These are phyloP conservation scores for Coniochaeta prunicola DNA, from an alignment of 2,329 filamentous ascomycete species.

Conservation along the genomic window DNA sequence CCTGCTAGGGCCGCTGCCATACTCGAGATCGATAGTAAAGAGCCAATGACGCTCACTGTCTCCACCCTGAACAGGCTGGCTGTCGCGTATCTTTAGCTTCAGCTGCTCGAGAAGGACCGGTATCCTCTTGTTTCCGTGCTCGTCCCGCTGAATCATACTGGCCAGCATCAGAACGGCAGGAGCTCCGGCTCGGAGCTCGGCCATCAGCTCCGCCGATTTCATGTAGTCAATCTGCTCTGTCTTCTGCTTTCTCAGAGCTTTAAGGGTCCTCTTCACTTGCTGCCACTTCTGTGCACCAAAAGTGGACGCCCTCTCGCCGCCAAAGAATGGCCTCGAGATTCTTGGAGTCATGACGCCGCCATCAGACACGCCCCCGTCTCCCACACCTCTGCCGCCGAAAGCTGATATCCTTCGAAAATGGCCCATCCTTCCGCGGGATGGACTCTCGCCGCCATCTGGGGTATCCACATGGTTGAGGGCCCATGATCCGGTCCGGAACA, in stretches of 20 bases:
- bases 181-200: slow-evolving; percentile 84
- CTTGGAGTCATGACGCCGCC: slow-evolving; percentile 48
- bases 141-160: slow-evolving; percentile 96
- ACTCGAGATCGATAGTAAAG: slow-evolving; percentile 90
- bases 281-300: slow-evolving; percentile 82
- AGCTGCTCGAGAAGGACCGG: slow-evolving; percentile 93
- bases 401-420: slow-evolving; percentile 61
- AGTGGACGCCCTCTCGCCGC: slow-evolving; percentile 61
- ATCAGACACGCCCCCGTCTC: slow-evolving; percentile 53
- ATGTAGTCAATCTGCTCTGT: slow-evolving; percentile 86
- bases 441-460: slow-evolving; percentile 42
- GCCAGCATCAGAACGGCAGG: slow-evolving; percentile 91
- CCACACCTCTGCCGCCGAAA: slow-evolving; percentile 47
- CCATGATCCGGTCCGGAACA: slow-evolving; percentile 55
- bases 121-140: slow-evolving; percentile 90
- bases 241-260: slow-evolving; percentile 70
- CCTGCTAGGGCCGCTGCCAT: slow-evolving; percentile 87
- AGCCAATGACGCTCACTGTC: slow-evolving; percentile 67
- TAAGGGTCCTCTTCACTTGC: slow-evolving; percentile 84
- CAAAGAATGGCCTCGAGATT: slow-evolving; percentile 46
- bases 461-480: slow-evolving; percentile 43
- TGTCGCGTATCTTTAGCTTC: slow-evolving; percentile 80
- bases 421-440: slow-evolving; percentile 48
- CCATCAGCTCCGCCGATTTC: slow-evolving; percentile 94
- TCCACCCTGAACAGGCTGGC: slow-evolving; percentile 57